Percentiles rank a stretch among this genome's conserved stretches.
Conservation (phyloP, 495 filamentous ascomycete genomes). For the Talaromyces borbonicus region DNA sequence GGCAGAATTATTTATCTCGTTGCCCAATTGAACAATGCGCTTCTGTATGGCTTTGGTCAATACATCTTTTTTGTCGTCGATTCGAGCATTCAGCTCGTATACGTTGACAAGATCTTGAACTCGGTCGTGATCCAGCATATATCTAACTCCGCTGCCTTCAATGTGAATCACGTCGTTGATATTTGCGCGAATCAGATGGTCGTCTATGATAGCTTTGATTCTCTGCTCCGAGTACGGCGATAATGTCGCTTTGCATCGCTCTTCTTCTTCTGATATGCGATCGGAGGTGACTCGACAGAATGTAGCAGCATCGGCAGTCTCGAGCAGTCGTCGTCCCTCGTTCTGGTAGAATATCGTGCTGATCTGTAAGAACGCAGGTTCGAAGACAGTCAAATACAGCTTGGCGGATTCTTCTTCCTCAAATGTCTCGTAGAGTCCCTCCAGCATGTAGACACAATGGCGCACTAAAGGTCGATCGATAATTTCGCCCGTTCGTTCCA, state of each 20-base stretch:
- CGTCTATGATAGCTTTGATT: constrained; percentile 68
- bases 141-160: constrained; percentile 70
- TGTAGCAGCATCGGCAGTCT: constrained; percentile 65
- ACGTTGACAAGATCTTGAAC: constrained; percentile 65
- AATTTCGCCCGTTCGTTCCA: constrained; percentile 84
- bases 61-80: constrained; percentile 64
- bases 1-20: constrained; percentile 66
- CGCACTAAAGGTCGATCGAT: constrained; percentile 77
- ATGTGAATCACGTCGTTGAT: constrained; percentile 74
- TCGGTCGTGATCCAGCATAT: constrained; percentile 88
- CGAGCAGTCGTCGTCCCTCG: constrained; percentile 65
- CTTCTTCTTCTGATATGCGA: constrained; percentile 69
- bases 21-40: constrained; percentile 70
- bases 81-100: constrained; percentile 65
- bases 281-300: constrained; percentile 73
- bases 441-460: constrained; percentile 81
- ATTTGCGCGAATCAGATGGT: constrained; percentile 64
- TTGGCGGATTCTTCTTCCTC: constrained; percentile 60
- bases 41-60: constrained; percentile 60
- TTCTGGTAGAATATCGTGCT: constrained; percentile 64
- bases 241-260: constrained; percentile 70
- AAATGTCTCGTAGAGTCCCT: constrained; percentile 74
- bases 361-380: constrained; percentile 60
- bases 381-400: constrained; percentile 77
- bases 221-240: constrained; percentile 59